Conservation (phyloP, 1,284 basidiomycete genomes). For the Ceratobasidium sp. region DNA sequence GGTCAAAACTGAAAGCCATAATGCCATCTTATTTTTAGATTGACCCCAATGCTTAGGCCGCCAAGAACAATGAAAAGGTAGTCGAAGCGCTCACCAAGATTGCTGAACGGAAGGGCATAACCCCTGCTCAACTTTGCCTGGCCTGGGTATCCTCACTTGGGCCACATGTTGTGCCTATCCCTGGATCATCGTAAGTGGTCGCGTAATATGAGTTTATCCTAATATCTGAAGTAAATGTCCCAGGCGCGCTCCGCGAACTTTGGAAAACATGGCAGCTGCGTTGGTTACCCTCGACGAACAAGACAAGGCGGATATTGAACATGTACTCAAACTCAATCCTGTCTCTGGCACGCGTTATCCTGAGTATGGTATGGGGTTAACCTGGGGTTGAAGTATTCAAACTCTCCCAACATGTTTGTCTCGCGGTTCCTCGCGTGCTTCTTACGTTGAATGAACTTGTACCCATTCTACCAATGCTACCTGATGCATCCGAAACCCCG, state of each 20-base stretch:
- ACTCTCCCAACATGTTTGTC: no score
- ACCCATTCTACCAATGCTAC: no score
- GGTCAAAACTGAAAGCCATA: no score
- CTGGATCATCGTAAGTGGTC: slow-evolving; percentile 54
- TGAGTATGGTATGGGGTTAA: slow-evolving; percentile 26
- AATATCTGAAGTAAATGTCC: no score
- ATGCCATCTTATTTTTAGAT: no score
- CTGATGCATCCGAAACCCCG: no score
- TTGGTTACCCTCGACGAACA: slow-evolving; percentile 19
- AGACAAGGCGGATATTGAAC: slow-evolving; percentile 17
- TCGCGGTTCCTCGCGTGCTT: no score
- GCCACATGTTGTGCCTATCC: slow-evolving; percentile 61
- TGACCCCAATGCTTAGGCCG: slow-evolving; percentile 49
- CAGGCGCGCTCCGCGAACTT: no score
- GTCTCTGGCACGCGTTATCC: slow-evolving; percentile 9
- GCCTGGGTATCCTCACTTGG: slow-evolving; percentile 65
- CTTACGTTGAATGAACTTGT: no score
- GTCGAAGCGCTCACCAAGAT: slow-evolving; percentile 56
- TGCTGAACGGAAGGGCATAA: slow-evolving; percentile 59
- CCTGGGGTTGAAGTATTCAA: no score
- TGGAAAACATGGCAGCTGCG: slow-evolving; percentile 37
- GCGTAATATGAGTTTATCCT: neutral
- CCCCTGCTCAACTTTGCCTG: slow-evolving; percentile 64
- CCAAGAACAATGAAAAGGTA: slow-evolving; percentile 62
- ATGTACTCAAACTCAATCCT: slow-evolving; percentile 22